Percentiles rank a stretch among this genome's conserved stretches.
Conservation (phyloP, 768 basidiomycete genomes). For the Psilocybe tampanensis region DNA sequence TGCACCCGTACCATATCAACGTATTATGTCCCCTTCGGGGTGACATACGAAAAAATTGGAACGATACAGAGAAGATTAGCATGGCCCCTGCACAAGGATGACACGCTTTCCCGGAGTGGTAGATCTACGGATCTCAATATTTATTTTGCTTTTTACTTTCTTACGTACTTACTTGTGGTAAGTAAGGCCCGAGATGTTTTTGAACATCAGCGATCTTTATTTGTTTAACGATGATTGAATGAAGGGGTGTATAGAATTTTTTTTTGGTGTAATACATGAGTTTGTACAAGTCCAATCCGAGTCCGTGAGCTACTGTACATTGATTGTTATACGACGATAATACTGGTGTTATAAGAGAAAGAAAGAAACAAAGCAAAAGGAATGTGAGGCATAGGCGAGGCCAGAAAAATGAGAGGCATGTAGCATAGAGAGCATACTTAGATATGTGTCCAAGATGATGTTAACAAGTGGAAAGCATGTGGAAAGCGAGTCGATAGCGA, state of each 20-base stretch:
- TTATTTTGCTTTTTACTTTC: conserved; percentile 37
- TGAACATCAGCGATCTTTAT: too few species aligned
- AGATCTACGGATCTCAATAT: conserved; percentile 62
- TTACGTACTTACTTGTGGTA: too few species aligned
- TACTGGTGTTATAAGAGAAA: background rate
- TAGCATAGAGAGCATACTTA: background rate
- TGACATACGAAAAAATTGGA: conserved; percentile 99
- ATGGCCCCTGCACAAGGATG: conserved; percentile 99
- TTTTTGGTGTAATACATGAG: too few species aligned
- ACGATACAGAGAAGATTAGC: conserved; percentile 99
- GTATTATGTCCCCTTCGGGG: conserved; percentile 78
- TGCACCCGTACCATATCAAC: background rate
- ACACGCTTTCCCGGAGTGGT: conserved; percentile 98
- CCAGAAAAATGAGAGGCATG: background rate
- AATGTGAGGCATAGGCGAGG: background rate
- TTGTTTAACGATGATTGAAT: too few species aligned
- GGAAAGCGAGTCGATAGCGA: too few species aligned
- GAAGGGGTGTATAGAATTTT: too few species aligned
- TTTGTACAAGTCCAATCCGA: too few species aligned
- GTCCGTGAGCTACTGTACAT: background rate
- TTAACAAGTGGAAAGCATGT: too few species aligned
- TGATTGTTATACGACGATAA: background rate
- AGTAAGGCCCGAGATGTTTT: too few species aligned
- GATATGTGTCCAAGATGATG: background rate
- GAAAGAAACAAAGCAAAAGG: background rate